Conservation (phyloP, 2,329 filamentous ascomycete genomes). For the Penicillium sp. region DNA sequence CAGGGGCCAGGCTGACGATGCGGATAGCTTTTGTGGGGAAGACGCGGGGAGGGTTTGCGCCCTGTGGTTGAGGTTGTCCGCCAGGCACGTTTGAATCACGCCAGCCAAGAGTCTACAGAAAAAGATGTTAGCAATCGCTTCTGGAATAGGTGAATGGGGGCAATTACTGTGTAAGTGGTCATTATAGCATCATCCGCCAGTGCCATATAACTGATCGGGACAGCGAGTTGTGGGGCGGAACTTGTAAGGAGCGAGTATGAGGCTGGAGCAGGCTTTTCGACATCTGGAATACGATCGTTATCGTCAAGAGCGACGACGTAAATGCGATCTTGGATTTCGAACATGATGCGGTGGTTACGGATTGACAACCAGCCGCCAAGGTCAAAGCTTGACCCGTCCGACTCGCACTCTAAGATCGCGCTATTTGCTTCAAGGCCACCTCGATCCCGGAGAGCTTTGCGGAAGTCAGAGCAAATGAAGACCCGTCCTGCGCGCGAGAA, state of each 20-base stretch:
- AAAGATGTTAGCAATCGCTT: conserved; percentile 12
- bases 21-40: conserved; percentile 46
- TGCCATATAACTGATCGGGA: conserved; percentile 51
- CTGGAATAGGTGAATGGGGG: background rate
- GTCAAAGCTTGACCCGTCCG: conserved; percentile 44
- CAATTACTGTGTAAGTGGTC: conserved; percentile 45
- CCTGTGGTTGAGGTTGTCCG: conserved; percentile 13
- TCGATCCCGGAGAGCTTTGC: conserved; percentile 34
- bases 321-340: conserved; percentile 46
- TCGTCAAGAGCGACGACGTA: conserved; percentile 47
- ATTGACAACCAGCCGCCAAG: conserved; percentile 51
- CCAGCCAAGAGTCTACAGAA: conserved; percentile 32
- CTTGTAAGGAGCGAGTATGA: conserved; percentile 39
- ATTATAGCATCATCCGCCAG: conserved; percentile 52
- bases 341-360: conserved; percentile 44
- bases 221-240: conserved; percentile 39
- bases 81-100: conserved; percentile 25
- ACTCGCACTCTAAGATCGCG: conserved; percentile 45
- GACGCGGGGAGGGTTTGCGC: conserved; percentile 31
- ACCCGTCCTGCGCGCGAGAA: conserved; percentile 47
- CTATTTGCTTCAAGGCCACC: conserved; percentile 28
- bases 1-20: conserved; percentile 40
- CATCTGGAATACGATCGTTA: conserved; percentile 28
- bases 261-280: conserved; percentile 20
- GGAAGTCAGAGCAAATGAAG: conserved; percentile 49